Evolutionary conservation across 2,329 filamentous ascomycete species (phyloP).

Genomic region (Calonectria leucothoes): DNA sequence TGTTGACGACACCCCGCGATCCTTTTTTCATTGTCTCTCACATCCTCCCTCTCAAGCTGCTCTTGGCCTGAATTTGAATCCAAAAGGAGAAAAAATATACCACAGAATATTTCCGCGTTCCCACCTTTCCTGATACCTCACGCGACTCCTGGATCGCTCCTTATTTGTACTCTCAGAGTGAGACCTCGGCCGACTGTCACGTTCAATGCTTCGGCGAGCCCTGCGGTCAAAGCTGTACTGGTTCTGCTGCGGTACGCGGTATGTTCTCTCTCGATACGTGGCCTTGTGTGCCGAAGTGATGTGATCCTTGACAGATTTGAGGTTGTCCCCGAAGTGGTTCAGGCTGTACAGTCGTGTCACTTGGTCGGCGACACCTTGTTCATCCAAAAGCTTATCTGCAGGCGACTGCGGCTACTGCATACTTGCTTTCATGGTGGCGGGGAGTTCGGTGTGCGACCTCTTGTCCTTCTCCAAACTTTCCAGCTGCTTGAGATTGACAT

Average conservation of each 20-base stretch:
- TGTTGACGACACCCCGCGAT: too few relatives aligned
- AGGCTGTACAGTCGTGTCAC: slow-evolving; percentile 23
- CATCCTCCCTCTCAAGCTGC: too few relatives aligned
- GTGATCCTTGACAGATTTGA: slow-evolving; percentile 14
- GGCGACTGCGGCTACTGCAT: neutral
- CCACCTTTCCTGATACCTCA: too few relatives aligned
- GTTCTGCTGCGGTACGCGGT: neutral
- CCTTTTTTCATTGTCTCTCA: too few relatives aligned
- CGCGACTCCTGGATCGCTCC: too few relatives aligned
- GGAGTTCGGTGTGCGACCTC: slow-evolving; percentile 21
- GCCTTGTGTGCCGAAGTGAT: slow-evolving; percentile 1
- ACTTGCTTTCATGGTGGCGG: slow-evolving; percentile 22
- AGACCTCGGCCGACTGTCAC: too few relatives aligned
- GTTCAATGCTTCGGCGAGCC: too few relatives aligned
- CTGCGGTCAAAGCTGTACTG: neutral
- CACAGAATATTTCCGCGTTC: too few relatives aligned
- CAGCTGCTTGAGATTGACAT: slow-evolving; percentile 16
- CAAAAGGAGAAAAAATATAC: too few relatives aligned
- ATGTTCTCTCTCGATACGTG: neutral
- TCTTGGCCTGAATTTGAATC: too few relatives aligned
- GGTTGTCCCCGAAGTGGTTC: slow-evolving; percentile 19
- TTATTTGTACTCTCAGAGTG: too few relatives aligned
- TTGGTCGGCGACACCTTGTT: neutral
- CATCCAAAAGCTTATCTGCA: slow-evolving; percentile 9
- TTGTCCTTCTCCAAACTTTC: slow-evolving; percentile 14